phyloP scores from a whole-genome alignment of 345 rosid species.

The Turritis glabra region DNA sequence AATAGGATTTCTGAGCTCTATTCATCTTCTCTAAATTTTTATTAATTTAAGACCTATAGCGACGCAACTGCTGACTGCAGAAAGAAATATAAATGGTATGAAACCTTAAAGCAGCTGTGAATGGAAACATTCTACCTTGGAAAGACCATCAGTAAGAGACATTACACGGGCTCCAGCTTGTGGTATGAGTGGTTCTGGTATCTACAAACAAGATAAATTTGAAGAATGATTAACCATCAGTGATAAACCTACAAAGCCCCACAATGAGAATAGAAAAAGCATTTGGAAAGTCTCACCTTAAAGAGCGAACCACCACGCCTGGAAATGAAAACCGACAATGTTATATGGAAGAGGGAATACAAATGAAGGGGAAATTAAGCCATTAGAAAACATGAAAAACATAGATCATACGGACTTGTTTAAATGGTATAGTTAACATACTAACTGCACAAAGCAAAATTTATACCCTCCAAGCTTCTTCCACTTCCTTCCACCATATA shows the following conservation, averaged over 20 bases:
- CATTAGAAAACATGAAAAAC: neutral
- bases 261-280: conserved; percentile 26
- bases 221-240: conserved; percentile 8
- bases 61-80: neutral
- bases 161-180: conserved; percentile 85
- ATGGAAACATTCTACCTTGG: conserved; percentile 54
- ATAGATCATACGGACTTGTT: conserved; percentile 12
- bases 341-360: conserved; percentile 1
- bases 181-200: conserved; percentile 88
- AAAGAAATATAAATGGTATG: neutral
- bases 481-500: conserved; percentile 97
- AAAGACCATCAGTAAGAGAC: conserved; percentile 94
- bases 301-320: conserved; percentile 81
- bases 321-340: conserved; percentile 35
- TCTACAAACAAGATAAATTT: conserved; percentile 46
- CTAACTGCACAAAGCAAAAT: conserved; percentile 11
- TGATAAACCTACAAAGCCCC: conserved; percentile 26
- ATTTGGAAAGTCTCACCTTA: conserved; percentile 56
- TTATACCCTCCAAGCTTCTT: conserved; percentile 91
- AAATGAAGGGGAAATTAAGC: neutral
- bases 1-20: neutral
- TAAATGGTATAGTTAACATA: neutral
- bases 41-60: neutral
- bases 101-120: neutral
- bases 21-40: neutral